Conservation (phyloP, 345 rosid genomes). For the Eucalyptus albens region DNA sequence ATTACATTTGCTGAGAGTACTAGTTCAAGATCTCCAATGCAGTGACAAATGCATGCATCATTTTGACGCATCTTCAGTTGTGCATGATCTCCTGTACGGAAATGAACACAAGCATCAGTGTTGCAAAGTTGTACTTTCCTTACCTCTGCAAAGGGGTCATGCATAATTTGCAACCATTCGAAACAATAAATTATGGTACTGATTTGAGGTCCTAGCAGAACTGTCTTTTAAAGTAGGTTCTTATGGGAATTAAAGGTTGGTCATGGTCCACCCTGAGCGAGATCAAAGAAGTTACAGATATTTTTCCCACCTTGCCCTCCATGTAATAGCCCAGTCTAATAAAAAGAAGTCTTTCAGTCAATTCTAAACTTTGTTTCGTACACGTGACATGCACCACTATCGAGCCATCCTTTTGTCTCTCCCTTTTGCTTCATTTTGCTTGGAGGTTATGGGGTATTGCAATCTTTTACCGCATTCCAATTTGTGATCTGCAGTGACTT, state of each 20-base stretch:
- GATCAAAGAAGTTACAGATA: not conserved
- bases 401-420: not conserved
- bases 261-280: not conserved
- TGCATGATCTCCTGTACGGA: not conserved
- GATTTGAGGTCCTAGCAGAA: not conserved
- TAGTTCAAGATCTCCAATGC: not conserved
- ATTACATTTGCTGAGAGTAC: not conserved
- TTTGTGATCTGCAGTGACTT: conserved; percentile 24
- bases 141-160: not conserved
- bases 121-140: not conserved
- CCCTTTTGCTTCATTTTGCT: not conserved
- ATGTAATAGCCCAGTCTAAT: not conserved
- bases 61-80: not conserved
- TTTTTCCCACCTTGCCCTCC: not conserved
- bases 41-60: not conserved
- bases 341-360: not conserved
- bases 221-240: not conserved
- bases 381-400: not conserved
- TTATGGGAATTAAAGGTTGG: not conserved
- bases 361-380: not conserved
- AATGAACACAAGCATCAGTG: not conserved
- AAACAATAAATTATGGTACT: not conserved
- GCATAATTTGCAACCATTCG: not conserved
- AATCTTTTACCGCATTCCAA: not conserved
- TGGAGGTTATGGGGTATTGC: not conserved